Conservation (phyloP, 805 yeast genomes). For the Saccharomycopsis schoenii region DNA sequence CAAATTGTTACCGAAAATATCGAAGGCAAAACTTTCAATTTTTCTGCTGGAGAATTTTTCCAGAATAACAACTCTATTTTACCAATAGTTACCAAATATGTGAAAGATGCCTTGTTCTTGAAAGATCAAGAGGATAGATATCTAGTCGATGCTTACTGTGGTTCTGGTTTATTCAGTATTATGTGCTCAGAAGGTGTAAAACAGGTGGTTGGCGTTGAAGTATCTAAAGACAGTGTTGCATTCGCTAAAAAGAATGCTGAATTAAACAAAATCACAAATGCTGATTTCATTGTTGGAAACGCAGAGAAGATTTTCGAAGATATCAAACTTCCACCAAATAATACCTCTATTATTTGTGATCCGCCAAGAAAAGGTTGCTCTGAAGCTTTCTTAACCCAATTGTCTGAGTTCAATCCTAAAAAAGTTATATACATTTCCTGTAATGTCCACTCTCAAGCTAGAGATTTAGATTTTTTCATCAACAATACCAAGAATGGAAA, state of each 20-base stretch:
- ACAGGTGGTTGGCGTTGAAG: constrained; percentile 86
- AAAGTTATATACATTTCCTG: constrained; percentile 92
- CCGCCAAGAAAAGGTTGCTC: constrained; percentile 98
- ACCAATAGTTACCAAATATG: constrained; percentile 75
- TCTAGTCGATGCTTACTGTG: constrained; percentile 92
- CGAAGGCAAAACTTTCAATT: constrained; percentile 69
- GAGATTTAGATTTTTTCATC: constrained; percentile 81
- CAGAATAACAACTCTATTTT: constrained; percentile 91
- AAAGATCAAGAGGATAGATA: constrained; percentile 44
- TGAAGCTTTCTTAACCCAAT: constrained; percentile 73
- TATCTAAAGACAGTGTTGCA: constrained; percentile 80
- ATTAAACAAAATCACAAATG: constrained; percentile 64
- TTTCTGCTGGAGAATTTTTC: constrained; percentile 92
- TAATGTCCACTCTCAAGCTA: constrained; percentile 95
- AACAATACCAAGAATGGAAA: constrained; percentile 52
- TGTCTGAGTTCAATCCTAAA: constrained; percentile 74
- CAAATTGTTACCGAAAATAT: constrained; percentile 72
- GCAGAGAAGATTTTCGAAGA: constrained; percentile 83
- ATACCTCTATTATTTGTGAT: constrained; percentile 86
- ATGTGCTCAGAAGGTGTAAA: constrained; percentile 78
- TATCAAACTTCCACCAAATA: constrained; percentile 61
- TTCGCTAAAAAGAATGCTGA: constrained; percentile 80
- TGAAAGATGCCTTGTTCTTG: constrained; percentile 42
- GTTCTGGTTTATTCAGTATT: constrained; percentile 87
- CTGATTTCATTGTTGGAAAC: constrained; percentile 80